phyloP scores from a whole-genome alignment of 1,284 basidiomycete genomes.

The Malassezia cuniculi region DNA sequence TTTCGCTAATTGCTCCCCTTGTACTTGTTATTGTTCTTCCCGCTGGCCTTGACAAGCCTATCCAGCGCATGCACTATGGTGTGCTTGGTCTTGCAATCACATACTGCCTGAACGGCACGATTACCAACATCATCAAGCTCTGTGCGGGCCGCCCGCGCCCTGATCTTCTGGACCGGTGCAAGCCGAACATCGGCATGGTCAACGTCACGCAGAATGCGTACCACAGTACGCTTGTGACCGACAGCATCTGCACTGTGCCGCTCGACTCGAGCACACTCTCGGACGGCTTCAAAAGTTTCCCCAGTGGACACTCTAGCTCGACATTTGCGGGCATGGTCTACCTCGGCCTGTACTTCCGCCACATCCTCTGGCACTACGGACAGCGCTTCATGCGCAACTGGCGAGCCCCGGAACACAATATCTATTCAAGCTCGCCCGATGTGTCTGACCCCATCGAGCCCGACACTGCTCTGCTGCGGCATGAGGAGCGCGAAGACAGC shows the following conservation, averaged over 20 bases:
- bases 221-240: slow-evolving; percentile 52
- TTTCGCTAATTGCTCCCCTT: slow-evolving; percentile 46
- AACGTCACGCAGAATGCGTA: slow-evolving; percentile 47
- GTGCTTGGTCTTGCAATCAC: slow-evolving; percentile 63
- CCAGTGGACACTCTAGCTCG: slow-evolving; percentile 81
- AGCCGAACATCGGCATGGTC: slow-evolving; percentile 55
- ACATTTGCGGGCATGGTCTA: slow-evolving; percentile 87
- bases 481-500: too few species aligned
- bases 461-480: too few species aligned
- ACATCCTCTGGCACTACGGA: neutral
- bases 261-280: slow-evolving; percentile 12
- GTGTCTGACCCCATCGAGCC: too few species aligned
- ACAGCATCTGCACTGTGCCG: slow-evolving; percentile 60
- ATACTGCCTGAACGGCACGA: slow-evolving; percentile 60
- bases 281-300: slow-evolving; percentile 77
- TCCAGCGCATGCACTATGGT: slow-evolving; percentile 78
- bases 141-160: slow-evolving; percentile 69
- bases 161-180: slow-evolving; percentile 56
- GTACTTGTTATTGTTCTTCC: slow-evolving; percentile 56
- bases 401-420: too few species aligned
- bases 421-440: too few species aligned
- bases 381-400: too few species aligned
- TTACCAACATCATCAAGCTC: slow-evolving; percentile 71
- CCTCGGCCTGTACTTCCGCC: slow-evolving; percentile 59
- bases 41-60: slow-evolving; percentile 57